Evolutionary conservation across 2,329 filamentous ascomycete species (phyloP).

Genomic region (Xylaria sp.): DNA sequence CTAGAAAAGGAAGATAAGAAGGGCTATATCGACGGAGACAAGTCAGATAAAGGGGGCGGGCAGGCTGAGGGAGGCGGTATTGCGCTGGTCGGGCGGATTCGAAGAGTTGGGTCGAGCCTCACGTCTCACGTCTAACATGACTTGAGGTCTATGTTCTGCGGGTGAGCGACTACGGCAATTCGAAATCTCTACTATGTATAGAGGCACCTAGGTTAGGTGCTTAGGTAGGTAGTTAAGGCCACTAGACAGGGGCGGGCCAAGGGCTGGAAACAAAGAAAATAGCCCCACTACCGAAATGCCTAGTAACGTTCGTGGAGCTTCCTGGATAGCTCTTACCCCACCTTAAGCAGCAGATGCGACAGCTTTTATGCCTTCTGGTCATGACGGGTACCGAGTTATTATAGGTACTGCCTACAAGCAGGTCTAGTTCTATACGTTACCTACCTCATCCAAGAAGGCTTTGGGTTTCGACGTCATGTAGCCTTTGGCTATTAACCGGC

Average conservation of each 20-base stretch:
- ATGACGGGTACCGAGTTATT: no score
- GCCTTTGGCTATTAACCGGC: neutral
- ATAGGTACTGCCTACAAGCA: no score
- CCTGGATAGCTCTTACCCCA: no score
- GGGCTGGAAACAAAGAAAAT: neutral
- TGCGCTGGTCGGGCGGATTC: constrained; percentile 20
- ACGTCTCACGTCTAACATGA: constrained; percentile 16
- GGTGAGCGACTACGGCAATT: neutral
- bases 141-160: neutral
- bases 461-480: neutral
- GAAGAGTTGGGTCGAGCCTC: constrained; percentile 28
- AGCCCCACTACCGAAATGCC: neutral
- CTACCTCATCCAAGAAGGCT: neutral
- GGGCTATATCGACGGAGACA: neutral
- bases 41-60: neutral
- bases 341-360: no score
- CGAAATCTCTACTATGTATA: constrained; percentile 4
- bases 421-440: neutral
- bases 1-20: constrained; percentile 14
- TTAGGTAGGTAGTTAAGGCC: neutral
- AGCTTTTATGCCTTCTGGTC: no score
- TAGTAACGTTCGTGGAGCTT: no score
- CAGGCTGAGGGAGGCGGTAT: constrained; percentile 3
- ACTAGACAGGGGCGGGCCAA: neutral
- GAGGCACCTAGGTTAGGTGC: no score